These are phyloP conservation scores for Populus euphratica DNA, from an alignment of 345 rosid species.

Conservation along the genomic window DNA sequence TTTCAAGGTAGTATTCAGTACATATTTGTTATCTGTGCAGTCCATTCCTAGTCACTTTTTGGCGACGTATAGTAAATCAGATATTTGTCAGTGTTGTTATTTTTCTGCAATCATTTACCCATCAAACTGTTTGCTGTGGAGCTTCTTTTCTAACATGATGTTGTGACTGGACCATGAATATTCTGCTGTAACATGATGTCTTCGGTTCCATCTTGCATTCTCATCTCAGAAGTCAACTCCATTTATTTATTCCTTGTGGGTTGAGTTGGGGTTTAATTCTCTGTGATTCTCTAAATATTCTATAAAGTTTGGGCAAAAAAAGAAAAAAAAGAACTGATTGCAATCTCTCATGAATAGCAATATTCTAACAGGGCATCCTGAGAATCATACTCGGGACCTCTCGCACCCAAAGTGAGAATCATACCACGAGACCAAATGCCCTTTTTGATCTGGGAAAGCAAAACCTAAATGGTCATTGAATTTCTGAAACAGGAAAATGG, in stretches of 20 bases:
- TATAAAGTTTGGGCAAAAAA: not conserved
- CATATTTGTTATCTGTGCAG: not conserved
- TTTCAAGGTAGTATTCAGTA: not conserved
- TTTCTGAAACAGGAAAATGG: not conserved
- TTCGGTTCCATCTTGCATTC: not conserved
- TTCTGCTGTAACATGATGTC: not conserved
- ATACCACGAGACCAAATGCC: conserved; percentile 81
- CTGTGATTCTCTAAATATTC: not conserved
- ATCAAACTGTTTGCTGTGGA: not conserved
- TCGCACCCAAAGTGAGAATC: conserved; percentile 87
- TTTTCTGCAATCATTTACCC: not conserved
- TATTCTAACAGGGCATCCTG: conserved; percentile 49
- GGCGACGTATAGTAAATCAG: not conserved
- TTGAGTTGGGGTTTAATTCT: not conserved
- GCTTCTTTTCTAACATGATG: not conserved
- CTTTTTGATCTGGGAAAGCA: conserved; percentile 1
- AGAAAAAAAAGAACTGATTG: not conserved
- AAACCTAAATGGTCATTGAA: not conserved
- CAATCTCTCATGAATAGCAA: not conserved
- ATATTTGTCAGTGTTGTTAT: not conserved
- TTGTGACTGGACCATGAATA: not conserved
- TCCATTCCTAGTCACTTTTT: not conserved
- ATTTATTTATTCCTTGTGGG: not conserved
- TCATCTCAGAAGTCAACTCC: not conserved
- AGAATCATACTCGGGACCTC: conserved; percentile 67